These are phyloP conservation scores for Cutaneotrichosporon spelunceum DNA, from an alignment of 1,284 basidiomycete genomes.

Conservation along the genomic window DNA sequence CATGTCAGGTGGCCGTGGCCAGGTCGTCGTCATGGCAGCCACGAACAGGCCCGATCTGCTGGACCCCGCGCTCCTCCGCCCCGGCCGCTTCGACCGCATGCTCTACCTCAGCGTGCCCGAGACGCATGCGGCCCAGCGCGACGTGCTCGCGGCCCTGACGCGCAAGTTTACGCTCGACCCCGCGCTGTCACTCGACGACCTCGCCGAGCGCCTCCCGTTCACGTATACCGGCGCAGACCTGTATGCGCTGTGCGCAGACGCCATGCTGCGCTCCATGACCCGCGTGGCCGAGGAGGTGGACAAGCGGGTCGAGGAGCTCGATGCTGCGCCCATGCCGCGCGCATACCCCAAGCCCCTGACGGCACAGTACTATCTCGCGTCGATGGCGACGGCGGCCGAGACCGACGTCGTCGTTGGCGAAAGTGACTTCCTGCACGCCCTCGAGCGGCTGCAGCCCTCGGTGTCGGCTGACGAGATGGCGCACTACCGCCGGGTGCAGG, in stretches of 20 bases:
- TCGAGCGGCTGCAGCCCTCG: conserved; percentile 75
- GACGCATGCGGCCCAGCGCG: conserved; percentile 78
- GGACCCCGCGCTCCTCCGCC: conserved; percentile 87
- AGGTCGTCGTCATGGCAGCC: conserved; percentile 93
- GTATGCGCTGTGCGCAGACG: conserved; percentile 95
- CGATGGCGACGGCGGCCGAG: conserved; percentile 71
- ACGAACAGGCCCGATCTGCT: conserved; percentile 95
- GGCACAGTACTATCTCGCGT: conserved; percentile 86
- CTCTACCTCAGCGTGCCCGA: conserved; percentile 92
- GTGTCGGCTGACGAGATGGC: conserved; percentile 86
- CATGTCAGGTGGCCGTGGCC: conserved; percentile 62
- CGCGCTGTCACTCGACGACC: conserved; percentile 61
- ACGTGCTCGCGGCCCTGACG: conserved; percentile 86
- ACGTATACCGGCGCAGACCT: conserved; percentile 97
- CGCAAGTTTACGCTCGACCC: conserved; percentile 84
- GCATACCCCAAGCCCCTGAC: conserved; percentile 75
- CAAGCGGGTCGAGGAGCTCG: conserved; percentile 60
- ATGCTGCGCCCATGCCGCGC: conserved; percentile 20
- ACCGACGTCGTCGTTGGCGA: conserved; percentile 68
- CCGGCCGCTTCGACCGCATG: conserved; percentile 95
- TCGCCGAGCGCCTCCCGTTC: conserved; percentile 80
- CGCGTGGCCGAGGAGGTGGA: conserved; percentile 80
- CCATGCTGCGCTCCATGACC: conserved; percentile 92
- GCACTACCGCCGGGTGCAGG: conserved; percentile 75
- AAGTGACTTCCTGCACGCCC: conserved; percentile 72